Evolutionary conservation across 345 rosid species (phyloP), one percentile per base, ranked within the genome.

Genomic region (Noccaea caerulescens): DNA sequence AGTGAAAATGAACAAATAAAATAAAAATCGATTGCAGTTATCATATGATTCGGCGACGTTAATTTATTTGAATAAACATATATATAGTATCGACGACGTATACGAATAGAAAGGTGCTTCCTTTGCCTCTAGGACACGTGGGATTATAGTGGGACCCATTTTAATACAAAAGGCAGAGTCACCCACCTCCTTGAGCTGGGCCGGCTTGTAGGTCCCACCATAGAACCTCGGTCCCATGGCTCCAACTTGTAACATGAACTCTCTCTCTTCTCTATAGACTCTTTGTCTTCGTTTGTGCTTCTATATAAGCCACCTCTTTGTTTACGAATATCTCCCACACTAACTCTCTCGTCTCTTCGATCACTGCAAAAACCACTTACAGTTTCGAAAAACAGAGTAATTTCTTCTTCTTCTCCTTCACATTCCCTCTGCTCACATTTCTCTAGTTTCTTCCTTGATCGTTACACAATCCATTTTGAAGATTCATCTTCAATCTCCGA

Each of bases 261-360:
- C 56, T 50, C 56, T 66, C 33, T 52, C 59, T 33, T 20, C 23
- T 12, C 45, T 12, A 18, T 4, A 23, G 12, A 20, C 30, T 47
- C 52, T 30, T 44, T 30, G 61, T 27, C 36, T 13, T 55, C 30
- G 45, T 45, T 38, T 58, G n/a, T 39, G 46, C 51, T 11, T 68
- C 79, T 76, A 76, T 76, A 70, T 56, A 76, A 57, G 8, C 60
- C 61, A 63, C 68, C 79, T 57, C 72, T 70, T 58, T 42, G 42
- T 6, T 50, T 34, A 30, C 38, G 4, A 34, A 39, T 76, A 14
- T 49, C 41, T 69, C 71, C 59, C 75, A 76, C 71, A 56, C 61
- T 34, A 54, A 37, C 78, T 75, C 46, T 37, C 63, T 62, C 70
- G 69, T 55, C 79, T 69, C 65, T 76, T 76, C 59, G 6, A 62